Evolutionary conservation across 1,284 basidiomycete genomes (phyloP).

Genomic region (Cryptococcus jaspeensis): DNA sequence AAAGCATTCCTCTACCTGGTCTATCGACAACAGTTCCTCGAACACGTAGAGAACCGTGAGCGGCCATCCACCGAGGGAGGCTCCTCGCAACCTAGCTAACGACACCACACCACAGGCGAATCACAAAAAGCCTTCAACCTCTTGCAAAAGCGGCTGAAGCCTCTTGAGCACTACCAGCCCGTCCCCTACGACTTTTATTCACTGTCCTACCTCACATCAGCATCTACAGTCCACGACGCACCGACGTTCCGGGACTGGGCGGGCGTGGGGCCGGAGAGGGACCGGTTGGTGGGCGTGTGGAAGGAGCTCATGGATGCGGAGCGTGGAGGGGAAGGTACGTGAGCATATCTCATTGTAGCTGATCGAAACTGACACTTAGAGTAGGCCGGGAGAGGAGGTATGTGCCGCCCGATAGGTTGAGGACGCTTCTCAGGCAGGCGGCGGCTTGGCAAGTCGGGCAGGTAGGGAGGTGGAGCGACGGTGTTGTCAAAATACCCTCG

Average conservation of each 20-base stretch:
- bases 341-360: neutral
- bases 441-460: constrained; percentile 54
- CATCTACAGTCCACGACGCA: constrained; percentile 54
- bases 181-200: constrained; percentile 55
- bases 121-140: constrained; percentile 56
- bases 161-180: constrained; percentile 56
- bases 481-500: constrained; percentile 19
- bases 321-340: constrained; percentile 13
- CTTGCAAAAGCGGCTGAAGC: constrained; percentile 55
- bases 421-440: constrained; percentile 53
- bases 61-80: neutral
- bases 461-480: constrained; percentile 1
- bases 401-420: constrained; percentile 51
- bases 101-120: constrained; percentile 31
- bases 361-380: neutral
- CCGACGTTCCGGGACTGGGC: constrained; percentile 55
- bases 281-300: constrained; percentile 48
- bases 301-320: constrained; percentile 43
- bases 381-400: constrained; percentile 19
- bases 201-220: constrained; percentile 54
- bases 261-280: constrained; percentile 49
- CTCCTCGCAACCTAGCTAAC: neutral
- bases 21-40: constrained; percentile 51
- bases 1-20: constrained; percentile 54
- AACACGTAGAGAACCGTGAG: constrained; percentile 55